Evolutionary conservation across 73 alveolate species (phyloP), one percentile per base, ranked within the genome.

Genomic region (Durusdinium trenchii): DNA sequence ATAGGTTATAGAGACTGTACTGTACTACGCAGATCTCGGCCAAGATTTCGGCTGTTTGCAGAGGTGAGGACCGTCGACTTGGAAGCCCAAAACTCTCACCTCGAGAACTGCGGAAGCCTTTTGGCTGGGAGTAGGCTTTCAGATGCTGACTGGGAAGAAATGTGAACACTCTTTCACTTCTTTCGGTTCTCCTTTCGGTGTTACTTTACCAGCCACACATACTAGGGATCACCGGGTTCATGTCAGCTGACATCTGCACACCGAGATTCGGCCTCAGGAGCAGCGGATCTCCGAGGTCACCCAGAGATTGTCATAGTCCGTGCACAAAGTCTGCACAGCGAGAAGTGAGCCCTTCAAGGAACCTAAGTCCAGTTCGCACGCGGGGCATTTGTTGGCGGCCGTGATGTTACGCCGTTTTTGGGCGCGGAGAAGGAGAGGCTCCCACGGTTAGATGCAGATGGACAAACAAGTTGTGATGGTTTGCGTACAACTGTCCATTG

Each of bases 321-420:
- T 46, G 90, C 90, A 79, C 90, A 46, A 79, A 47, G 90, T 79
- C 48, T 79, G 62, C 93, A 83, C 71, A 36, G 50, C 93, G 93
- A 48, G 93, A 83, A 47, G 71, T 47, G 43, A 83, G 93, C 51
- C 93, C 93, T 16, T 73, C 35, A 36, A 71, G 93, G 32, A 83
- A 83, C 18, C 18, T n/a, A 23, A 83, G 93, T 50, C 93, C 93
- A 23, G 75, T 47, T 28, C 93, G 90, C 45, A 79, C 71, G 32
- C 93, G 93, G 75, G 93, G 93, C 28, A 83, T 83, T 83, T 83
- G 93, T 38, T 83, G 93, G 93, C 93, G 93, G 51, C 93, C 93
- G 10, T 83, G 75, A 51, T 1, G 42, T 47, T 76, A 5, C 48
- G 9, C 38, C 50, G 20, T 62, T 62, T 9, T 40, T 26, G 38